Conservation (phyloP, 1,284 basidiomycete genomes). For the Sanghuangporus baumii region DNA sequence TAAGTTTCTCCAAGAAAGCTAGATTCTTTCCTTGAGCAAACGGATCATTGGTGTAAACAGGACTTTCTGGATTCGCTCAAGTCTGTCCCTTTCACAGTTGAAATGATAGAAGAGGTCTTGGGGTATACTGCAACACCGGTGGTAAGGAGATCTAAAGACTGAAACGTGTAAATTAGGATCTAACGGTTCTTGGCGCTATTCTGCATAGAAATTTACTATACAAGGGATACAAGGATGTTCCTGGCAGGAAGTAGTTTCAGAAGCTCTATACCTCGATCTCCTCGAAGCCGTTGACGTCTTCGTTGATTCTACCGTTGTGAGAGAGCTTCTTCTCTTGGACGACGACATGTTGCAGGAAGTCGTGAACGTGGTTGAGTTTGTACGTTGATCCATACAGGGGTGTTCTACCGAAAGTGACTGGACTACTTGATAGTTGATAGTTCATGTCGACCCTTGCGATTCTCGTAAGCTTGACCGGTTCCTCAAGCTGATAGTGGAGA, state of each 20-base stretch:
- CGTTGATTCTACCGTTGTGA: neutral
- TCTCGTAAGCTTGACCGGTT: neutral
- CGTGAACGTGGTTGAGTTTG: conserved; percentile 2
- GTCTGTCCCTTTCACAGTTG: neutral
- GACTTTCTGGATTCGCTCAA: neutral
- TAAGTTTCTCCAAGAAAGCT: neutral
- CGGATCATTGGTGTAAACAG: neutral
- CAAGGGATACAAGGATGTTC: neutral
- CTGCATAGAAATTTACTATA: neutral
- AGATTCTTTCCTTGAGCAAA: neutral
- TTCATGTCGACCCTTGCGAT: neutral
- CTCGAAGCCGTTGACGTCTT: neutral
- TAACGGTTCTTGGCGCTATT: neutral
- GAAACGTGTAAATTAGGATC: neutral
- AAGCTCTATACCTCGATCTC: neutral
- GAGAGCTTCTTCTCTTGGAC: neutral
- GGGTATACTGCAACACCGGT: neutral
- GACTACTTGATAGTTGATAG: neutral
- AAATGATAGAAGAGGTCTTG: neutral
- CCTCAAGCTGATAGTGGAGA: neutral
- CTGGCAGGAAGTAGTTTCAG: neutral
- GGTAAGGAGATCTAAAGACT: neutral
- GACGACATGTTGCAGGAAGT: neutral
- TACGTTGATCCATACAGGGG: neutral
- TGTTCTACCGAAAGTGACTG: neutral